Base-by-base conservation (phyloP, 495 filamentous ascomycete genomes). In the Aspergillus olivimuriae region DNA sequence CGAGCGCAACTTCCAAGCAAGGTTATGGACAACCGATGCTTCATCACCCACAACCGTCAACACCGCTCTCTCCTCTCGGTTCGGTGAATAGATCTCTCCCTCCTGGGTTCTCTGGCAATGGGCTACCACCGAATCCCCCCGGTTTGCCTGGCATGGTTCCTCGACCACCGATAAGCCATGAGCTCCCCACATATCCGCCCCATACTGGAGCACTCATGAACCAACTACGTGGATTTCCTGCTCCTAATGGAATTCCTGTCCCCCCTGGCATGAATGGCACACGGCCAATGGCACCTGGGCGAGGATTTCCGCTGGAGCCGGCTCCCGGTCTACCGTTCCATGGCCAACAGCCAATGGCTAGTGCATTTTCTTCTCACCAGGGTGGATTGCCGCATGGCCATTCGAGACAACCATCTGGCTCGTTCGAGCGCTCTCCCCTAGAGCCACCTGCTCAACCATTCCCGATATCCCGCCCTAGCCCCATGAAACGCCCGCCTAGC, bases 401-500 rank as follows among this genome's bases (percentile, higher is more conserved):
- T 59, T 80, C 80, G 17, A 62, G 80, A 57, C 79, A 83, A 36
- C 66, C 68, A 2, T 84, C 81, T 5, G 66, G 54, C 15, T 82
- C 81, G 6, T 77, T 73, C 47, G 78, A 82, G 15, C 72, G 61
- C 58, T 72, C 57, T 47, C 68, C 58, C 48, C 63, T 68, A 43
- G 66, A 61, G 41, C 50, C 60, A 32, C 56, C 77, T 32, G 44
- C 65, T 8, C 62, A 68, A 42, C 56, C 63, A 37, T 84, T 88
- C 48, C 83, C 85, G 1, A 85, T 90, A 42, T 72, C 78, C 18
- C 80, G 86, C 21, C 92, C 92, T 33, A 80, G 86, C 18, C 91
- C 91, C 4, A 97, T 97, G 43, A 84, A 89, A 46, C 79, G 89
- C 28, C 90, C 92, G 2, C 81, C 81, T 16, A 97, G 89, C 62